Evolutionary conservation across 2,329 filamentous ascomycete genomes (phyloP).

Genomic region (Ceratocystis variospora): DNA sequence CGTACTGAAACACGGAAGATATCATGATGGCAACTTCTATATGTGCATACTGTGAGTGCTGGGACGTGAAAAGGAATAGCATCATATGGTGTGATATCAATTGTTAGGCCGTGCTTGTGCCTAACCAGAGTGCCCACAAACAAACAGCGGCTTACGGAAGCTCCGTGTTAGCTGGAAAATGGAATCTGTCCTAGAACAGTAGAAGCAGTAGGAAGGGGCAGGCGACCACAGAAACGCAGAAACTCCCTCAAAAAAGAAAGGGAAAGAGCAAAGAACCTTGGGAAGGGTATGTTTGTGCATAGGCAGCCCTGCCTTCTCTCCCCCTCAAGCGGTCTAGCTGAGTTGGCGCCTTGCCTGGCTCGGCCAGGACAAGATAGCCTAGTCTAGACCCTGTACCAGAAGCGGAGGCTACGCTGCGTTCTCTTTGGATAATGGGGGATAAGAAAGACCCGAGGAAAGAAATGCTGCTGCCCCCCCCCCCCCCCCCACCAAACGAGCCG

Average conservation of each 20-base stretch:
- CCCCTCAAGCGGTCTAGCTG: too few species aligned
- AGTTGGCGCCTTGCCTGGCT: too few species aligned
- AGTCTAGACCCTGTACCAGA: not conserved
- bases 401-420: not conserved
- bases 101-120: too few species aligned
- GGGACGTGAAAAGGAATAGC: too few species aligned
- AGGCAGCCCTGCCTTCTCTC: too few species aligned
- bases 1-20: constrained; percentile 6
- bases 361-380: not conserved
- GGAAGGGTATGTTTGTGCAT: too few species aligned
- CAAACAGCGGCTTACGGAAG: not conserved
- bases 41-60: too few species aligned
- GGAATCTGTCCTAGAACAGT: not conserved
- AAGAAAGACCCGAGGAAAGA: not conserved
- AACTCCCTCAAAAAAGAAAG: too few species aligned
- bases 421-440: not conserved
- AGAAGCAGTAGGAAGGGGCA: not conserved
- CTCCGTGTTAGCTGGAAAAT: not conserved
- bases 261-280: too few species aligned
- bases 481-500: too few species aligned
- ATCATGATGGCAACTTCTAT: not conserved
- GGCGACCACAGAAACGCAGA: not conserved
- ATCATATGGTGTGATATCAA: too few species aligned
- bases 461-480: too few species aligned
- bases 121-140: not conserved